Conservation (phyloP, 495 filamentous ascomycete species). For the Parathielavia appendiculata region DNA sequence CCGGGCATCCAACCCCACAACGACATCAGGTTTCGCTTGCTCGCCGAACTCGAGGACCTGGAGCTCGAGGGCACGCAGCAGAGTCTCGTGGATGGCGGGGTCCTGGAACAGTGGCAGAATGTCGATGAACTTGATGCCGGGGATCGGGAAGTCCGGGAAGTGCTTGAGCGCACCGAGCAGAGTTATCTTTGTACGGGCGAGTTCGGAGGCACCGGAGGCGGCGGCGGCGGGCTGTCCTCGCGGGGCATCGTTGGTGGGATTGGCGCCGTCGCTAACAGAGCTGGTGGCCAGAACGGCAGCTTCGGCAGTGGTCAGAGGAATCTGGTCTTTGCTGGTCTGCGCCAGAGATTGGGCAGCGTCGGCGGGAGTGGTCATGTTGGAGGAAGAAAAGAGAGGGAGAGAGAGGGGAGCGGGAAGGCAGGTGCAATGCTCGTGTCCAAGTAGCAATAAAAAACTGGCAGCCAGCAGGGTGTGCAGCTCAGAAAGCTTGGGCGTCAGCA, state of each 20-base stretch:
- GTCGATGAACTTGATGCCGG: constrained; percentile 96
- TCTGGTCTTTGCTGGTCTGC: constrained; percentile 22
- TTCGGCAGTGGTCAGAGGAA: constrained; percentile 19
- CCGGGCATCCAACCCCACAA: constrained; percentile 89
- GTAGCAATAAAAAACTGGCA: constrained; percentile 21
- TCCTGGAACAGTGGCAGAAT: constrained; percentile 94
- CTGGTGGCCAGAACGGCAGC: constrained; percentile 20
- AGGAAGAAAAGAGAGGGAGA: constrained; percentile 23
- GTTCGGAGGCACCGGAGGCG: constrained; percentile 76
- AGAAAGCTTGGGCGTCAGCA: constrained; percentile 28
- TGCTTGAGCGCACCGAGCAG: constrained; percentile 51
- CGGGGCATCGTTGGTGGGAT: constrained; percentile 46
- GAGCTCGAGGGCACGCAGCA: constrained; percentile 83
- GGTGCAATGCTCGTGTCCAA: constrained; percentile 31
- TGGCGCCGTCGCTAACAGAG: constrained; percentile 18
- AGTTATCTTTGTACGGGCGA: constrained; percentile 87
- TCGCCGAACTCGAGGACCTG: constrained; percentile 57
- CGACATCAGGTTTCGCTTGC: constrained; percentile 65
- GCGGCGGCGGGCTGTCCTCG: constrained; percentile 54
- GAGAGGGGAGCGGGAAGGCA: constrained; percentile 25
- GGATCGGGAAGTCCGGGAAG: constrained; percentile 90
- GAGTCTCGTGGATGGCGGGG: constrained; percentile 63
- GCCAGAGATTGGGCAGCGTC: constrained; percentile 28
- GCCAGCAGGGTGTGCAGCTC: constrained; percentile 34
- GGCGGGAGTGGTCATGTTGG: constrained; percentile 56